phyloP scores from a whole-genome alignment of 129 eudicot genomes.

The Saposhnikovia divaricata region DNA sequence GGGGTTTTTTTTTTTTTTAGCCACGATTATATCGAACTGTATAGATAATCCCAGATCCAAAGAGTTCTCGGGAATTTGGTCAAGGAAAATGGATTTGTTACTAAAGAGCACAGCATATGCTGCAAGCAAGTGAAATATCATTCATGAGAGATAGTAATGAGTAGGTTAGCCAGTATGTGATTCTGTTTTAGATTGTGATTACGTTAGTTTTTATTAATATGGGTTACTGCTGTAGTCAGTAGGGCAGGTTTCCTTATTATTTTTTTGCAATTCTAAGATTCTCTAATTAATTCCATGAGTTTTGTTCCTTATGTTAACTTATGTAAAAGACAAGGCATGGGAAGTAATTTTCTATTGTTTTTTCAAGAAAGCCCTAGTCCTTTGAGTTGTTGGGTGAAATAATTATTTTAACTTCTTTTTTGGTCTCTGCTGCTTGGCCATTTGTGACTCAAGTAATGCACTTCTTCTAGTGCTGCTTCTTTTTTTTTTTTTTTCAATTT shows the following conservation, averaged over 20 bases:
- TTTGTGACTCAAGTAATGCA: neutral
- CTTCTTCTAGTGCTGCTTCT: neutral
- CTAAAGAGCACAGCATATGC: conserved; percentile 57
- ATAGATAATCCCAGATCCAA: conserved; percentile 50
- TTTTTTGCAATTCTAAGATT: neutral
- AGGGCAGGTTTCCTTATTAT: neutral
- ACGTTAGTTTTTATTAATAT: neutral
- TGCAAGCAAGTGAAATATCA: conserved; percentile 96
- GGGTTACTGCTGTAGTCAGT: neutral
- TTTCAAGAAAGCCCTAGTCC: neutral
- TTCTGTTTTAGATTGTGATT: neutral
- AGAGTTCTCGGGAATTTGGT: conserved; percentile 57
- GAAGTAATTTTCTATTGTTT: neutral
- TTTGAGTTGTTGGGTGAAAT: neutral
- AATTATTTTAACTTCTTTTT: neutral
- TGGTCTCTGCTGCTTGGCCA: neutral
- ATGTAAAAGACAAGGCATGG: neutral
- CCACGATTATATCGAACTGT: neutral
- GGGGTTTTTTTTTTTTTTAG: neutral
- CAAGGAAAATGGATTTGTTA: conserved; percentile 55
- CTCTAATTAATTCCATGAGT: neutral
- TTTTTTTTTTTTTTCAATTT: neutral
- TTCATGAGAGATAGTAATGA: conserved; percentile 76
- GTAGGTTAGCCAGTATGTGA: conserved; percentile 41
- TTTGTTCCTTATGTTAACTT: neutral